Evolutionary conservation across 257 asterid species (phyloP).

Genomic region (Eustoma russellianum): DNA sequence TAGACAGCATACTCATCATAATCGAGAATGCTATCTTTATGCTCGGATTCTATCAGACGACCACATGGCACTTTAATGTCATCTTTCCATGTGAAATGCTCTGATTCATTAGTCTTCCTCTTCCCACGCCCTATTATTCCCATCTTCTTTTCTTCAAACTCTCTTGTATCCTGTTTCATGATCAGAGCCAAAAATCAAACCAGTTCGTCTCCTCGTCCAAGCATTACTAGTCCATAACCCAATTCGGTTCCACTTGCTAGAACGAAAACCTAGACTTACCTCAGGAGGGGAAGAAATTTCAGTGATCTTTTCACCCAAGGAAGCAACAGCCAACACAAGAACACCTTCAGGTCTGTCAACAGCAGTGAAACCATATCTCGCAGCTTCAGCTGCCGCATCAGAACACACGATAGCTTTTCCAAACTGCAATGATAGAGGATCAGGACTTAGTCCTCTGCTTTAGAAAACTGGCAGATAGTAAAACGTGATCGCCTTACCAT

Average conservation of each 20-base stretch:
- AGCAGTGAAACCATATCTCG: conserved; percentile 83
- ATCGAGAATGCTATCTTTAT: conserved; percentile 57
- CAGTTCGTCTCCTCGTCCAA: too few species aligned
- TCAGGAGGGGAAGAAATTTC: conserved; percentile 33
- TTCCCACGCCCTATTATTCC: conserved; percentile 65
- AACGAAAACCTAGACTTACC: conserved; percentile 12
- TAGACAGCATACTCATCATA: conserved; percentile 82
- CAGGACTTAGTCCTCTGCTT: background rate
- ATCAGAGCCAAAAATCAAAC: background rate
- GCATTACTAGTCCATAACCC: too few species aligned
- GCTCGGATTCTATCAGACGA: conserved; percentile 36
- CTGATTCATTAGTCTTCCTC: conserved; percentile 67
- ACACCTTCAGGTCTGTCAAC: conserved; percentile 81
- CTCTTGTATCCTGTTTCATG: conserved; percentile 23
- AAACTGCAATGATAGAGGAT: conserved; percentile 24
- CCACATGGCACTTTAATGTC: conserved; percentile 82
- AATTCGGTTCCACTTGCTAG: too few species aligned
- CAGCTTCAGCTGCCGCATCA: conserved; percentile 88
- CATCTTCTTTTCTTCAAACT: conserved; percentile 46
- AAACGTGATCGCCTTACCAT: conserved; percentile 38
- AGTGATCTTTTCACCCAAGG: conserved; percentile 43
- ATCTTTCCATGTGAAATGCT: conserved; percentile 70
- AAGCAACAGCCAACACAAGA: conserved; percentile 68
- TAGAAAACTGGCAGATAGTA: background rate
- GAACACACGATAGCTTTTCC: conserved; percentile 92